Conservation (phyloP, 192 early-diverging fungal species). For the Backusella australiensis region DNA sequence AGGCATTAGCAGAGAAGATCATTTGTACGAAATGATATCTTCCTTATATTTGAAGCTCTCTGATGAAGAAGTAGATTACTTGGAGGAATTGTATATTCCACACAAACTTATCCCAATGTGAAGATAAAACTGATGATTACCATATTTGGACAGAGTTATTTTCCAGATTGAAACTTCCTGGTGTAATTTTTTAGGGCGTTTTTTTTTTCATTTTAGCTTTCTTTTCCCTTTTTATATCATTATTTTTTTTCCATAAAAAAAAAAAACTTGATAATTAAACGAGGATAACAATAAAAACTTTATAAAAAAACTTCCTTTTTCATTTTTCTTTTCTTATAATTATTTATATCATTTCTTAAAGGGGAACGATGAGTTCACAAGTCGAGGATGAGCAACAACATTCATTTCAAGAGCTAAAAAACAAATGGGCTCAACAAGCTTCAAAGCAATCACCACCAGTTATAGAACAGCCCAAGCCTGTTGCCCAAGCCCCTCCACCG, state of each 20-base stretch:
- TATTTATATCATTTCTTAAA: constrained; percentile 2
- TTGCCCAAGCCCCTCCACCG: neutral
- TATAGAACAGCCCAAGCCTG: neutral
- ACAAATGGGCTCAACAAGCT: constrained; percentile 31
- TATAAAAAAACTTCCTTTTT: neutral
- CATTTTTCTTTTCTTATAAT: neutral
- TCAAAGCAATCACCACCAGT: neutral
- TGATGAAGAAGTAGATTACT: constrained; percentile 12
- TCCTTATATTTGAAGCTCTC: constrained; percentile 13
- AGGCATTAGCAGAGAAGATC: constrained; percentile 22
- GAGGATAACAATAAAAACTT: neutral
- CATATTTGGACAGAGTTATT: neutral
- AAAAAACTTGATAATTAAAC: neutral
- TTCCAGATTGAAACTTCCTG: neutral
- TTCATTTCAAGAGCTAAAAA: constrained; percentile 30
- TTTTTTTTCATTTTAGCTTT: neutral
- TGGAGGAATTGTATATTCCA: constrained; percentile 31
- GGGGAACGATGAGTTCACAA: neutral
- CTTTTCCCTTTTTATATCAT: neutral
- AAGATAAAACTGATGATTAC: constrained; percentile 1
- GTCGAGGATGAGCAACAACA: constrained; percentile 14
- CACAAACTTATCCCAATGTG: constrained; percentile 7
- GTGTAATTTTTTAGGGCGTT: constrained; percentile 9
- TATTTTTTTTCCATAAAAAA: neutral
- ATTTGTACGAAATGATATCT: constrained; percentile 17